These are phyloP conservation scores for Scolecobasidium constrictum DNA, from an alignment of 2,329 filamentous ascomycete genomes.

Conservation along the genomic window DNA sequence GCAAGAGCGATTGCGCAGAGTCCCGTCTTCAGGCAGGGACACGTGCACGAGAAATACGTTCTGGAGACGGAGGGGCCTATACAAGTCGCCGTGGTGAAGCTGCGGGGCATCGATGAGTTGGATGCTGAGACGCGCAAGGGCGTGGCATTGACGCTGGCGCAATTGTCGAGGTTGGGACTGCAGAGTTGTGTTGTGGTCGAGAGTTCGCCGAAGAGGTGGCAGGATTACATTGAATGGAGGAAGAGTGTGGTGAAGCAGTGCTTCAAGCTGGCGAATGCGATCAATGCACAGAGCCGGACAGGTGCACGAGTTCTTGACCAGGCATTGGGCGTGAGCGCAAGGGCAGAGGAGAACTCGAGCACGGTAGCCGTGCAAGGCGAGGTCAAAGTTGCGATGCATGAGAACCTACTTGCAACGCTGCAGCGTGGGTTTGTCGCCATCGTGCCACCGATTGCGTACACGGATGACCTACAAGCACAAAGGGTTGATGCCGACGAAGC, in stretches of 20 bases:
- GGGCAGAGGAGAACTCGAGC: constrained; percentile 17
- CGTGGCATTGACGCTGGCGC: constrained; percentile 72
- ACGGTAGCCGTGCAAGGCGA: constrained; percentile 24
- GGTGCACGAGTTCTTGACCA: constrained; percentile 60
- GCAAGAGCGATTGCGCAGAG: constrained; percentile 46
- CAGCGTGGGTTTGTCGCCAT: constrained; percentile 60
- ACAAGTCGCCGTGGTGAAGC: constrained; percentile 78
- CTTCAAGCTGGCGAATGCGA: constrained; percentile 60
- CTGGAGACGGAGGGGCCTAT: constrained; percentile 38
- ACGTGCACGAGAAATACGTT: constrained; percentile 21
- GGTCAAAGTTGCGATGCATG: constrained; percentile 31
- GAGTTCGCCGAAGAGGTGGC: constrained; percentile 31
- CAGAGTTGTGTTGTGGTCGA: constrained; percentile 76
- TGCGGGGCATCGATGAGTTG: constrained; percentile 62
- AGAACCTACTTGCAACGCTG: constrained; percentile 53
- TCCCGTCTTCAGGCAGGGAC: constrained; percentile 45
- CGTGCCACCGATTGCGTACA: constrained; percentile 54
- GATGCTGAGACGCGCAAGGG: constrained; percentile 59
- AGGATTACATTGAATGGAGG: constrained; percentile 21
- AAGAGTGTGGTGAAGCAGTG: constrained; percentile 50
- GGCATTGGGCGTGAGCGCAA: constrained; percentile 30
- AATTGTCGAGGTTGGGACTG: constrained; percentile 73
- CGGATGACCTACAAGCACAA: constrained; percentile 33
- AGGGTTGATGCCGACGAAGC: constrained; percentile 50
- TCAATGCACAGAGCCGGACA: constrained; percentile 57